Percentiles rank a stretch among this genome's conserved stretches.
Conservation (phyloP, 768 basidiomycete genomes). For the Phaffia tasmanica region DNA sequence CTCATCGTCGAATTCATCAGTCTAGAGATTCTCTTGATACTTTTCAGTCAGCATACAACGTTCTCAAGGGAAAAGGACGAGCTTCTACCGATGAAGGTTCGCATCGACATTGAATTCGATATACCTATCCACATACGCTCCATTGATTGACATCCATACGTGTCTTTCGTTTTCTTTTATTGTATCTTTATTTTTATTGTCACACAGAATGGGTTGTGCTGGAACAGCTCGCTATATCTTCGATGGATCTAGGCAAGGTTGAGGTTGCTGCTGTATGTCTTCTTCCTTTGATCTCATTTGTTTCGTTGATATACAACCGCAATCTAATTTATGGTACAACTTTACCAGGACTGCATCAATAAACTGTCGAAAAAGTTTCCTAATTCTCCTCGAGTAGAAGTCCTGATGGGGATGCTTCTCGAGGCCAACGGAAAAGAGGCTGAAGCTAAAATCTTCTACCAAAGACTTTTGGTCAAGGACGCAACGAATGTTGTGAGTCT, state of each 20-base stretch:
- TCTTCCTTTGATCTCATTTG: background rate
- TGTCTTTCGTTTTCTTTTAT: background rate
- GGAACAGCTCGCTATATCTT: conserved; percentile 51
- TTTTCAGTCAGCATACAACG: conserved; percentile 2
- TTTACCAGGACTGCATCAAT: conserved; percentile 50
- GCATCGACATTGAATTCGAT: background rate
- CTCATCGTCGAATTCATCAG: background rate
- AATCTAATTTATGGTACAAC: background rate
- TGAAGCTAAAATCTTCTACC: conserved; percentile 54
- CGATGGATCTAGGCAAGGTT: conserved; percentile 20
- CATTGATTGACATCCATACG: background rate
- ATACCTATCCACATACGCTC: background rate
- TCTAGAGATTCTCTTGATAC: conserved; percentile 8
- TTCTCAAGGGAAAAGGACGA: conserved; percentile 14
- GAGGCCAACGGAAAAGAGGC: conserved; percentile 55
- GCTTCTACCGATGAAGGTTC: conserved; percentile 8
- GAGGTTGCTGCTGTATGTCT: conserved; percentile 16
- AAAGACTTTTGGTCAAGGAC: conserved; percentile 51
- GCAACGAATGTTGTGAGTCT: conserved; percentile 58
- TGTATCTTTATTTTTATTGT: background rate
- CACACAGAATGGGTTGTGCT: conserved; percentile 61
- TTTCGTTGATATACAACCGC: background rate
- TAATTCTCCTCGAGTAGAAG: conserved; percentile 64
- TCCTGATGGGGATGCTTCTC: conserved; percentile 64
- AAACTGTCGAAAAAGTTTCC: conserved; percentile 59